Evolutionary conservation across 768 basidiomycete species (phyloP).

Genomic region (Mycena metata): DNA sequence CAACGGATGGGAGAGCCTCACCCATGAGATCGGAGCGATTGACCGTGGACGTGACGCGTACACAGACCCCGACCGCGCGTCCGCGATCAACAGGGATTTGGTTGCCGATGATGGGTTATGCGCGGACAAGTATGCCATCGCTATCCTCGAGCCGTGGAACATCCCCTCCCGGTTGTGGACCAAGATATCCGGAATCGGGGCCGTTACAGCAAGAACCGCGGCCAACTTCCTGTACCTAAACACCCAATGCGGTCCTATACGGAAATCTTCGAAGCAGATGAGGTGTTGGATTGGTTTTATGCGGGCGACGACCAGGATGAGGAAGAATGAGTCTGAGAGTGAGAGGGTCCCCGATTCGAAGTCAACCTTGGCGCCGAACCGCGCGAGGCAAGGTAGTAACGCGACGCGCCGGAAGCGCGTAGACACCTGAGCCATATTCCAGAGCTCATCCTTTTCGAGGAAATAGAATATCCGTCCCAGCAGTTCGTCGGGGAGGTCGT

Average conservation of each 20-base stretch:
- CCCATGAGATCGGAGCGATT: slow-evolving; percentile 27
- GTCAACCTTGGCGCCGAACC: slow-evolving; percentile 16
- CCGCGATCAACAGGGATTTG: slow-evolving; percentile 18
- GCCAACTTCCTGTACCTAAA: no score
- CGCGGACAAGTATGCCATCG: slow-evolving; percentile 17
- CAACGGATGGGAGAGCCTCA: slow-evolving; percentile 27
- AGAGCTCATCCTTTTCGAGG: slow-evolving; percentile 10
- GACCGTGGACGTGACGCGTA: slow-evolving; percentile 24
- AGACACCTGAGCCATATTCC: slow-evolving; percentile 13
- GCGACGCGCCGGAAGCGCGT: slow-evolving; percentile 17
- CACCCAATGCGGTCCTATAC: no score
- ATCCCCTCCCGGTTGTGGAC: slow-evolving; percentile 25
- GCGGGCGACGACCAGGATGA: slow-evolving; percentile 30
- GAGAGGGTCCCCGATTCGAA: slow-evolving; percentile 27
- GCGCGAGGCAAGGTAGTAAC: slow-evolving; percentile 17
- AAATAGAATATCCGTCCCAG: slow-evolving; percentile 27
- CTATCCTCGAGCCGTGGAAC: slow-evolving; percentile 15
- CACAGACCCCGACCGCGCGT: background rate
- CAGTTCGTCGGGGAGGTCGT: slow-evolving; percentile 33
- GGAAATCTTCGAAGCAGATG: slow-evolving; percentile 16
- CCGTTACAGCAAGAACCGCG: background rate
- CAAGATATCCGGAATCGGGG: slow-evolving; percentile 34
- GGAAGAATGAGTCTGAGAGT: slow-evolving; percentile 28
- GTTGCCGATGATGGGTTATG: slow-evolving; percentile 11
- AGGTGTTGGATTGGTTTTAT: slow-evolving; percentile 28